Conservation (phyloP, 179 eudicot species). For the Silene vulgaris region DNA sequence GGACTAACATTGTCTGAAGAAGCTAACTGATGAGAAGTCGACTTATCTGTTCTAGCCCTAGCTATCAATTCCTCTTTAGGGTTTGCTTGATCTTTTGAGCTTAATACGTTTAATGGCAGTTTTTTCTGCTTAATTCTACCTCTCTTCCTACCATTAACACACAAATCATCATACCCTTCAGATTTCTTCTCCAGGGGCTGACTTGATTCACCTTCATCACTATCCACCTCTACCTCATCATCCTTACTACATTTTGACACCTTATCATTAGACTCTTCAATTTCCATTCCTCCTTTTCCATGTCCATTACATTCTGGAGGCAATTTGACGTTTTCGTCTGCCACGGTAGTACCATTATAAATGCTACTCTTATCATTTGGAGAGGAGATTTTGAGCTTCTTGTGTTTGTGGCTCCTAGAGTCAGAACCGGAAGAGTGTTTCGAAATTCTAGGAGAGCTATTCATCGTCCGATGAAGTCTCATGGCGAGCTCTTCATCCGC, state of each 20-base stretch:
- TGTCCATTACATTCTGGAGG: constrained; percentile 33
- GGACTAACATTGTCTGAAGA: constrained; percentile 31
- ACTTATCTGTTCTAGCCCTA: constrained; percentile 30
- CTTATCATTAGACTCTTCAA: constrained; percentile 37
- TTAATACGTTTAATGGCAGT: constrained; percentile 63
- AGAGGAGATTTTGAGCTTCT: constrained; percentile 42
- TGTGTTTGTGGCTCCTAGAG: constrained; percentile 42
- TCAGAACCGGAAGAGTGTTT: constrained; percentile 44
- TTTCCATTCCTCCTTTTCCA: constrained; percentile 28
- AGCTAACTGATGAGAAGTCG: constrained; percentile 28
- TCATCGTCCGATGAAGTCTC: constrained; percentile 56
- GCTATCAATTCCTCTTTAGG: constrained; percentile 42
- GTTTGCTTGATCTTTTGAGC: constrained; percentile 52
- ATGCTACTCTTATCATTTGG: constrained; percentile 30
- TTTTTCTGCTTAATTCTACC: constrained; percentile 77
- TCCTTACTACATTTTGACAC: constrained; percentile 31
- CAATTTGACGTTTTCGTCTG: constrained; percentile 27
- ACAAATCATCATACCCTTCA: constrained; percentile 38
- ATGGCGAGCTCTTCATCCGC: constrained; percentile 72
- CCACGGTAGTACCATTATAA: constrained; percentile 24
- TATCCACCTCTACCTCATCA: constrained; percentile 33
- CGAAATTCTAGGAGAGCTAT: constrained; percentile 68
- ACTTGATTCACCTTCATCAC: constrained; percentile 40
- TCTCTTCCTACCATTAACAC: constrained; percentile 51
- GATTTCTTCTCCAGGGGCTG: constrained; percentile 30